A percentile compares a stretch with the other conserved stretches of the same genome.
Conservation (phyloP, 2,329 filamentous ascomycete genomes). For the Paraphoma sp. region DNA sequence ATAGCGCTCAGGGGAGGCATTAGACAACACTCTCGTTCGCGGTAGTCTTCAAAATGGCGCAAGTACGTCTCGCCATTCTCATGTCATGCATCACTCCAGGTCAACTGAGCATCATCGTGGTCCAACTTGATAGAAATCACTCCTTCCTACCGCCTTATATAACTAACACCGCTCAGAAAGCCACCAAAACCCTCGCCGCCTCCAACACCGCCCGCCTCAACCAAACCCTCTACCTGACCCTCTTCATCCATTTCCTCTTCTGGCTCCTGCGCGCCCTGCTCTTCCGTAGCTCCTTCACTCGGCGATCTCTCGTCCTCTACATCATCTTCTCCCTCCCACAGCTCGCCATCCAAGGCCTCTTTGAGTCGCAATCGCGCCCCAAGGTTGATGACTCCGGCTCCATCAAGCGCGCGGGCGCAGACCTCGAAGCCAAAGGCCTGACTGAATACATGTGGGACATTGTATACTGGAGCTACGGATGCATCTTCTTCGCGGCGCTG, state of each 20-base stretch:
- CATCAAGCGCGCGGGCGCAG: conserved; percentile 82
- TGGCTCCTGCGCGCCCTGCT: conserved; percentile 71
- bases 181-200: conserved; percentile 70
- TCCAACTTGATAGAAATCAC: too few species aligned
- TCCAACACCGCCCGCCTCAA: conserved; percentile 79
- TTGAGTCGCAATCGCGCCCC: conserved; percentile 85
- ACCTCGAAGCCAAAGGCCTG: conserved; percentile 83
- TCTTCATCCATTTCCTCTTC: conserved; percentile 76
- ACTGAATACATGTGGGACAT: conserved; percentile 99
- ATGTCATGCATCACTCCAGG: neutral
- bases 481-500: conserved; percentile 72
- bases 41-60: neutral
- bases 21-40: neutral
- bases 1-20: too few species aligned
- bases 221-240: conserved; percentile 79
- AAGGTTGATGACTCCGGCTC: conserved; percentile 66
- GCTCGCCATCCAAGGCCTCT: conserved; percentile 80
- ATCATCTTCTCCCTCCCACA: conserved; percentile 75
- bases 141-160: neutral
- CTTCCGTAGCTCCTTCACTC: conserved; percentile 65
- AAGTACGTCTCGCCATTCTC: neutral
- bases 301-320: conserved; percentile 67
- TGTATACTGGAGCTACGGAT: conserved; percentile 91
- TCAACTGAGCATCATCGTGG: too few species aligned
- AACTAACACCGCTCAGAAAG: conserved; percentile 49